Evolutionary conservation across 371 early-diverging fungal genomes (phyloP), one percentile per base, ranked within the genome.

Genomic region (Haplosporangium sp.): DNA sequence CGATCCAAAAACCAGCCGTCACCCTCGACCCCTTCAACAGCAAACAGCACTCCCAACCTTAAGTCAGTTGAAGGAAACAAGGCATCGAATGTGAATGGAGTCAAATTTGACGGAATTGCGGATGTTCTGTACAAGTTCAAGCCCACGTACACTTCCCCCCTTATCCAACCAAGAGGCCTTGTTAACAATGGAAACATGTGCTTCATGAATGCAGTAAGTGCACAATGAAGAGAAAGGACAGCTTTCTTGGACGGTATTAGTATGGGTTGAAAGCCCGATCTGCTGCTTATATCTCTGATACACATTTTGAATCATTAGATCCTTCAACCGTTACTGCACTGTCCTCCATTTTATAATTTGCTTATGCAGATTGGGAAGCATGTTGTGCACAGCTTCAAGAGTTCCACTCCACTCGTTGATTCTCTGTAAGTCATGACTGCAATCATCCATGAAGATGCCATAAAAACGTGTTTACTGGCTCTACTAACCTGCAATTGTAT

Each of bases 181-280:
- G 91, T 95, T 65, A 98, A 98, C 75, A 93, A 90, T 62, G 98
- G 98, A 50, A 98, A 98, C 84, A 96, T 94, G 83, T 98, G 99
- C 82, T 98, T 96, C 74, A 94, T 98, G 94, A 98, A 98, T 74
- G 95, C 94, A 42, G 91, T 91, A 83, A 60, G 84, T 61, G 23
- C 38, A 16, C 40, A n/a, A 60, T 50, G 62, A 55, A 29, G 29
- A 29, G 29, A 29, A 29, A 29, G 29, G 29, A 4, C 29, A 29
- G 4, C 61, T 40, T 29, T 53, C 48, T 29, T 29, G 29, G 29
- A 29, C 4, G 29, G 29, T 4, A 29, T 29, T 29, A 4, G 4
- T 2, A 29, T 29, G 29, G 29, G 4, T 4, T 1, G 29, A 29
- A 29, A 29, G 29, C 29, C 45, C 63, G 1, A 36, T n/a, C 7